Evolutionary conservation across 345 rosid genomes (phyloP).

Genomic region (Hevea brasiliensis): DNA sequence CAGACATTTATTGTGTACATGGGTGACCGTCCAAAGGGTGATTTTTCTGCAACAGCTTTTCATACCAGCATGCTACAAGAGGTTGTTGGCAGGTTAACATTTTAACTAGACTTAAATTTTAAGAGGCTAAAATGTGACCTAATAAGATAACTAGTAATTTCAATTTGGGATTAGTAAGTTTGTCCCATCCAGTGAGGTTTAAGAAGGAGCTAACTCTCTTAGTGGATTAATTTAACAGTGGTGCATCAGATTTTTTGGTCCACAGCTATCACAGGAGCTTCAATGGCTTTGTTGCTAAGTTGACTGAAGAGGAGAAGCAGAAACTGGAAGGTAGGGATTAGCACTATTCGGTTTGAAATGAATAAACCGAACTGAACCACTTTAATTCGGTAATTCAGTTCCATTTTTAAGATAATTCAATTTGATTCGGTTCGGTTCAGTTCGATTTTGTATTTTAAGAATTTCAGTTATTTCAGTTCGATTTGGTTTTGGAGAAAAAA

Average conservation of each 20-base stretch:
- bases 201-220: not conserved
- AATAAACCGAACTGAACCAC: too few species aligned
- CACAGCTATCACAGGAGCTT: conserved; percentile 50
- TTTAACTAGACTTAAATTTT: not conserved
- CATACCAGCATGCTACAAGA: conserved; percentile 43
- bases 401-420: too few species aligned
- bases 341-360: too few species aligned
- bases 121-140: too few species aligned
- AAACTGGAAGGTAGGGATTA: conserved; percentile 14
- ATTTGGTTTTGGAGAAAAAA: too few species aligned
- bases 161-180: not conserved
- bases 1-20: conserved; percentile 49
- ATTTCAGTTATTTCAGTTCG: too few species aligned
- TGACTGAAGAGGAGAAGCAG: conserved; percentile 34
- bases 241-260: conserved; percentile 39
- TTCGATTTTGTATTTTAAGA: too few species aligned
- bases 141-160: too few species aligned
- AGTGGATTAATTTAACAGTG: conserved; percentile 19
- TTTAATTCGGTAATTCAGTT: too few species aligned
- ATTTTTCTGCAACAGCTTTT: conserved; percentile 38
- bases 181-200: too few species aligned
- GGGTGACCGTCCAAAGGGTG: conserved; percentile 46
- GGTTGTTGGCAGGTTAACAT: conserved; percentile 34
- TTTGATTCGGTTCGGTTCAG: too few species aligned
- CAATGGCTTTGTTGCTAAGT: conserved; percentile 55